These are phyloP conservation scores for Diaporthe sp. DNA, from an alignment of 2,329 filamentous ascomycete species.

Conservation along the genomic window DNA sequence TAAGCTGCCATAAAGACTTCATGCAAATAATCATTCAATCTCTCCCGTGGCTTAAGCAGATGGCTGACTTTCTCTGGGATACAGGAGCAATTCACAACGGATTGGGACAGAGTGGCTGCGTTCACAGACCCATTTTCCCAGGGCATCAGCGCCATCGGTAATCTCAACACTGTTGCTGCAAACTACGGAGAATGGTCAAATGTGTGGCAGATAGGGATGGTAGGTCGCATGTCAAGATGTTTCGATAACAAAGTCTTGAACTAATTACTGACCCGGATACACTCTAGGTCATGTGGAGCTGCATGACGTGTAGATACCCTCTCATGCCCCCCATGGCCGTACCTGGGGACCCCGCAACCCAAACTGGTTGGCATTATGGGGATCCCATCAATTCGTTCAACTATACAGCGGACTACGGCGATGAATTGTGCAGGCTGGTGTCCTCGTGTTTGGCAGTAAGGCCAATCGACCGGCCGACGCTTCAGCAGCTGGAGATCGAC, in stretches of 20 bases:
- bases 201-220: constrained; percentile 8
- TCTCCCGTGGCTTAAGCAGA: too few species aligned
- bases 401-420: background rate
- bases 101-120: background rate
- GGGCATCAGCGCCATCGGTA: background rate
- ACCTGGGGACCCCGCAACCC: background rate
- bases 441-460: background rate
- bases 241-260: too few species aligned
- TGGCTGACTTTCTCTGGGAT: background rate
- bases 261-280: too few species aligned
- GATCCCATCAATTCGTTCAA: background rate
- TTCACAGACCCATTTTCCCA: constrained; percentile 1
- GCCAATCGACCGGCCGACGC: background rate
- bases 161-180: background rate
- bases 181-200: constrained; percentile 18
- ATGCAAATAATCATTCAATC: background rate
- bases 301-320: background rate
- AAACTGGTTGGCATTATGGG: background rate
- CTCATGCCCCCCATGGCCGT: background rate
- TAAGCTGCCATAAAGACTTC: background rate
- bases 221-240: too few species aligned
- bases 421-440: background rate
- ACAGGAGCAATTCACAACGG: constrained; percentile 17
- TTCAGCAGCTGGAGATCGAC: background rate
- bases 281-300: background rate